Base-by-base conservation (phyloP, 768 basidiomycete genomes). In the Amanita fuliginea region DNA sequence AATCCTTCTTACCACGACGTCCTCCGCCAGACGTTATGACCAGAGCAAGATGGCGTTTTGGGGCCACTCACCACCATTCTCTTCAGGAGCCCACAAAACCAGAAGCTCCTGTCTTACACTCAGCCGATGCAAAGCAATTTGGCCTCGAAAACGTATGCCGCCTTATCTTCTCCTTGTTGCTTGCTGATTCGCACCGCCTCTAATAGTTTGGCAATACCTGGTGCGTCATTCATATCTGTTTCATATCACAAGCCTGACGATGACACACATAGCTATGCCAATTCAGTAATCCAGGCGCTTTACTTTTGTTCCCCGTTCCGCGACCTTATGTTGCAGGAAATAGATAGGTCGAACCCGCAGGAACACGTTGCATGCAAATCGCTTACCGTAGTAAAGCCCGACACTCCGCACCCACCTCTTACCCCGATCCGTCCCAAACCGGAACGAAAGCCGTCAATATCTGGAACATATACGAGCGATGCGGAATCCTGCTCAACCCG, bases 161-260 rank as follows among this genome's bases (percentile, higher is more conserved):
- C 46, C 11, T 53, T 24, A 10, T 44, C 30, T 51, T 47, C 34
- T 47, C 35, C 28, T 28, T 28, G 34, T 21, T 24, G 21, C 48
- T 24, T 37, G n/a, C 41, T 58, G 43, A 51, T 46, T 42, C 49
- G 43, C 50, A 28, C 16, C n/a, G 16, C 22, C 35, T 43, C 6
- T 55, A n/a, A n/a, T n/a, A 95, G 91, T 96, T 95, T 70, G 93
- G 92, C 35, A 98, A 97, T 64, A 98, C 91, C 42, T 98, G 94
- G 92, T 92, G 55, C 58, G 74, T 36, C 18, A 51, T 32, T 42
- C 21, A 19, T n/a, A 16, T 24, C 28, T 14, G 47, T 34, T 26
- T 41, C 21, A 43, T 47, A n/a, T 16, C 28, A 9, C 43, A 33
- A 35, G 41, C 33, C 35, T 49, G 46, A 45, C 22, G 18, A 46